Evolutionary conservation across 495 filamentous ascomycete species (phyloP), one percentile per base, ranked within the genome.

Genomic region (Neurospora cerealis): DNA sequence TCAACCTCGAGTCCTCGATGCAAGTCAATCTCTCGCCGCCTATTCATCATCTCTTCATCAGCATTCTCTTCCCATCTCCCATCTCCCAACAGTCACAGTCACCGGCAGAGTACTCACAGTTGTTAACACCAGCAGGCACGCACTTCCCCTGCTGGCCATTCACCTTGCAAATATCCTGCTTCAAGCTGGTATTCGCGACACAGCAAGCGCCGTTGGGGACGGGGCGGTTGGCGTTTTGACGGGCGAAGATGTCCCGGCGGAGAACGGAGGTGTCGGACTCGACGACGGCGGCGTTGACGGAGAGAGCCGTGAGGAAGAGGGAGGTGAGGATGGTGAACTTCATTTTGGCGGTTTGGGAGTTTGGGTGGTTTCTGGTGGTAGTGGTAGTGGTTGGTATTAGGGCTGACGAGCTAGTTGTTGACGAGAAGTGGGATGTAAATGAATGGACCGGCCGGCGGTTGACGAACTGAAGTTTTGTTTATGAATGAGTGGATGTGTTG

Each of bases 141-240:
- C 78, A 80, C n/a, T 73, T 77, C 4, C 78, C 78, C 3, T 32
- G 1, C 71, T 73, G 66, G 69, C 79, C 79, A 62, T 79, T 79
- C 71, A 76, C 74, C 5, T 24, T 77, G 75, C 80, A 82, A 39
- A 75, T 24, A 72, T 82, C 80, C 76, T 82, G 79, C 77, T 81
- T 81, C 37, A 81, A 71, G 73, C 38, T 77, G 19, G 78, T 80
- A 38, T 72, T 74, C 71, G 80, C 77, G 5, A 81, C 78, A 71
- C 80, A 82, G 78, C 80, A 82, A 21, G 54, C 69, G 38, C 80
- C 80, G 13, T 24, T 72, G 69, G 80, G 78, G 11, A 78, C 75
- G 4, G 79, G 79, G 15, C 80, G 80, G 76, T 74, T 75, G 54
- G 69, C 73, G 74, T 81, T 80, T 69, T 80, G 79, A 42, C 79